These are phyloP conservation scores for Otatea glauca DNA, from an alignment of 176 grass and related monocot genomes.

Conservation along the genomic window DNA sequence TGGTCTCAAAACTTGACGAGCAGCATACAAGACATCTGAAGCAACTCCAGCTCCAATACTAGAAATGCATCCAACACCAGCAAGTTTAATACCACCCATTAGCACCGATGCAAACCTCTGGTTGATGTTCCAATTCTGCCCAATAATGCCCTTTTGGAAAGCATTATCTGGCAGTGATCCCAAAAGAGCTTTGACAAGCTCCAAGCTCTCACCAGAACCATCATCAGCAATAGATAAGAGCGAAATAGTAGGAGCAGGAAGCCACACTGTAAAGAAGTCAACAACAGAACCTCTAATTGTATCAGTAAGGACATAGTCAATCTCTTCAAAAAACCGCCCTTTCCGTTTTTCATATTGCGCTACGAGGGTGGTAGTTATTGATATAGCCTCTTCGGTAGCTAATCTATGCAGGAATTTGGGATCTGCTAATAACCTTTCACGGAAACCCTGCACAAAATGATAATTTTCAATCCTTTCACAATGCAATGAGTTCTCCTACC, in stretches of 20 bases:
- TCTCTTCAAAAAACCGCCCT: constrained; percentile 89
- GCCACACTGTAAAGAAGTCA: constrained; percentile 99
- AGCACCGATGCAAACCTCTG: constrained; percentile 88
- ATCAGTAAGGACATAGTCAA: constrained; percentile 94
- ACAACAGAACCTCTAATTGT: constrained; percentile 96
- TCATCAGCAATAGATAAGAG: constrained; percentile 78
- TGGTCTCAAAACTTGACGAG: constrained; percentile 66
- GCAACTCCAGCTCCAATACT: constrained; percentile 94
- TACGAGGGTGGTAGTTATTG: constrained; percentile 85
- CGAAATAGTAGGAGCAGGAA: constrained; percentile 94
- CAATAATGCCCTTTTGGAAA: constrained; percentile 83
- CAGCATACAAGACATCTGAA: constrained; percentile 73
- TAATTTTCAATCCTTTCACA: constrained; percentile 5
- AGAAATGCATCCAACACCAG: constrained; percentile 86
- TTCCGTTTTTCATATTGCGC: constrained; percentile 95
- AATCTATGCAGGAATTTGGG: constrained; percentile 87
- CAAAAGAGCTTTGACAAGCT: constrained; percentile 80
- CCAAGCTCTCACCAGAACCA: constrained; percentile 74
- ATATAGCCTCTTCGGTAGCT: constrained; percentile 93
- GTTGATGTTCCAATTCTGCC: constrained; percentile 75
- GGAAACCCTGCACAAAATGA: constrained; percentile 75
- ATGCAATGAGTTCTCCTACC: background rate
- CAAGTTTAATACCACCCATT: constrained; percentile 88
- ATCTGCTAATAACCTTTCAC: constrained; percentile 94
- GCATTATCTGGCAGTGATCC: constrained; percentile 94